Conservation (phyloP, 2,329 filamentous ascomycete species). For the Penicillium olsonii region DNA sequence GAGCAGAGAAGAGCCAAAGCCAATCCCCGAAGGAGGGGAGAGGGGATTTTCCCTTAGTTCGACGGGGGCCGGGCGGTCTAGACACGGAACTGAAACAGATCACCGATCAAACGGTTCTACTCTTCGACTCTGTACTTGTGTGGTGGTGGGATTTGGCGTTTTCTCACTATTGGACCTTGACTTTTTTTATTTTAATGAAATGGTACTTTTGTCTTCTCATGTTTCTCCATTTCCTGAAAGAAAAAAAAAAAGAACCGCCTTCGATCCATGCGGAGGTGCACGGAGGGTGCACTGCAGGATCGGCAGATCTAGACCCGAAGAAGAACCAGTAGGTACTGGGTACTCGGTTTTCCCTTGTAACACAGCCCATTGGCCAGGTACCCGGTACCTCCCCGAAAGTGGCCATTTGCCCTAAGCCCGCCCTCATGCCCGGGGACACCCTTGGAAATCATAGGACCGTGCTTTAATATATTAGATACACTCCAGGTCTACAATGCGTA, state of each 20-base stretch:
- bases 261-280: slow-evolving; percentile 10
- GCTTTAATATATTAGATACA: too few species aligned
- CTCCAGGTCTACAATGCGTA: too few species aligned
- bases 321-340: not conserved
- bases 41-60: slow-evolving; percentile 29
- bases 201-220: slow-evolving; percentile 1
- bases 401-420: not conserved
- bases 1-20: slow-evolving; percentile 1
- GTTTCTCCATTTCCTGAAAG: not conserved
- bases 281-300: slow-evolving; percentile 16
- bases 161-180: not conserved
- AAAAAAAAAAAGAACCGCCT: not conserved
- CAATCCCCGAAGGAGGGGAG: slow-evolving; percentile 15
- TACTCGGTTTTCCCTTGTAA: not conserved
- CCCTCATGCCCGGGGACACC: not conserved
- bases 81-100: slow-evolving; percentile 29
- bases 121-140: too few species aligned
- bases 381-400: not conserved
- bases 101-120: too few species aligned
- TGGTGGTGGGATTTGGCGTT: too few species aligned
- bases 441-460: too few species aligned
- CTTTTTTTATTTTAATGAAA: not conserved
- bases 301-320: slow-evolving; percentile 25
- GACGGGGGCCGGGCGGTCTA: slow-evolving; percentile 35
- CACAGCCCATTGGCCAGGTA: not conserved